Evolutionary conservation across 768 basidiomycete genomes (phyloP).

Genomic region (Royoungia palumana): DNA sequence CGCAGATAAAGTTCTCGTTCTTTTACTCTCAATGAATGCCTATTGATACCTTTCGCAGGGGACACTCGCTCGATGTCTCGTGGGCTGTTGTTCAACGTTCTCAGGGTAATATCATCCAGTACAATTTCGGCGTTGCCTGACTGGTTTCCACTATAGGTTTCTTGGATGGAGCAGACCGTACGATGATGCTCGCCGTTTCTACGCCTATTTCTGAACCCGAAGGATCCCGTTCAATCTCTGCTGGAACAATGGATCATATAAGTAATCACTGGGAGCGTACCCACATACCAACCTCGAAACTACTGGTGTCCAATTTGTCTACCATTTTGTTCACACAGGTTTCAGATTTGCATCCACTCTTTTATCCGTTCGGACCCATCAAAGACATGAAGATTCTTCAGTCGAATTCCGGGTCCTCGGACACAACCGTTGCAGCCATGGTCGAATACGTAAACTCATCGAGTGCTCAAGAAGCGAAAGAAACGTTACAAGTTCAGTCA

Average conservation of each 20-base stretch:
- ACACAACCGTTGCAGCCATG: slow-evolving; percentile 49
- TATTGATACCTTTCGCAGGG: slow-evolving; percentile 38
- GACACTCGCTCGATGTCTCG: slow-evolving; percentile 74
- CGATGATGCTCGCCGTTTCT: slow-evolving; percentile 54
- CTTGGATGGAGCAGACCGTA: slow-evolving; percentile 77
- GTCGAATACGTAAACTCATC: slow-evolving; percentile 59
- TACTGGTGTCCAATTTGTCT: slow-evolving; percentile 67
- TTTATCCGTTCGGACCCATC: slow-evolving; percentile 69
- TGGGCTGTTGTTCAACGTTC: slow-evolving; percentile 89
- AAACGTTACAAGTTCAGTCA: slow-evolving; percentile 55
- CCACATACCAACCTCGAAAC: slow-evolving; percentile 42
- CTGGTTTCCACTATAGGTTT: slow-evolving; percentile 49
- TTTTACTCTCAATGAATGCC: background rate
- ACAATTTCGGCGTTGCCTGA: slow-evolving; percentile 1
- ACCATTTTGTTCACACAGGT: slow-evolving; percentile 62
- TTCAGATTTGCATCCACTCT: slow-evolving; percentile 67
- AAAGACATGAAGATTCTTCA: slow-evolving; percentile 55
- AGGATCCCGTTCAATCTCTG: slow-evolving; percentile 21
- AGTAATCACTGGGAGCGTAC: slow-evolving; percentile 33
- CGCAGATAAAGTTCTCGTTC: slow-evolving; percentile 58
- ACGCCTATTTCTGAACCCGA: slow-evolving; percentile 30
- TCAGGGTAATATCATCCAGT: slow-evolving; percentile 46
- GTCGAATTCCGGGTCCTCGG: slow-evolving; percentile 28
- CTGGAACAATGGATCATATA: slow-evolving; percentile 32
- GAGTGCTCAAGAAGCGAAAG: slow-evolving; percentile 64